These are phyloP conservation scores for Solanum hybrid DNA, from an alignment of 305 asterid species.

Conservation along the genomic window DNA sequence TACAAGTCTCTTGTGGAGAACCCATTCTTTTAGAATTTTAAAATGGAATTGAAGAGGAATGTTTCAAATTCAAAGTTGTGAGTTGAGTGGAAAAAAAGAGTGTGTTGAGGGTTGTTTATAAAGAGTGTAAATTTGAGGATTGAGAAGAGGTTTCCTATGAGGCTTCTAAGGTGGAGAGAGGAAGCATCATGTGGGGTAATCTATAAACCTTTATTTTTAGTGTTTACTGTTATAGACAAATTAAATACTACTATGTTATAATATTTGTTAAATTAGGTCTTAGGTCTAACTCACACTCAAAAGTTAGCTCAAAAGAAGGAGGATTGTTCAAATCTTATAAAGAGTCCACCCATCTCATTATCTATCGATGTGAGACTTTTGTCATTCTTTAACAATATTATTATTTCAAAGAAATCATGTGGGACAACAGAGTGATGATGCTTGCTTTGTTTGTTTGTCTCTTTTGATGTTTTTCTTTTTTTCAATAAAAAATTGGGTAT, in stretches of 20 bases:
- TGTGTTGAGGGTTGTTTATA: neutral
- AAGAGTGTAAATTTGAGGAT: neutral
- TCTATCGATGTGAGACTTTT: no score
- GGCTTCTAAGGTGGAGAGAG: conserved; percentile 3
- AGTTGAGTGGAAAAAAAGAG: conserved; percentile 12
- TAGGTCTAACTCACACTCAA: no score
- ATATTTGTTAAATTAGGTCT: no score
- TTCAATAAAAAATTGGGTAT: neutral
- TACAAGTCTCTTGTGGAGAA: neutral
- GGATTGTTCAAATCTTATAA: no score
- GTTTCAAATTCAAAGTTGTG: neutral
- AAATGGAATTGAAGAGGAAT: no score
- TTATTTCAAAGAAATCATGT: neutral
- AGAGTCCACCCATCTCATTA: no score
- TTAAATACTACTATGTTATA: neutral
- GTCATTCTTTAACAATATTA: neutral
- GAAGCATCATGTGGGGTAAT: conserved; percentile 6
- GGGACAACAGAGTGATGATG: neutral
- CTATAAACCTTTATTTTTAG: neutral
- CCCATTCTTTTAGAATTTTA: neutral
- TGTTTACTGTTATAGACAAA: neutral
- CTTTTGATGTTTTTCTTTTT: neutral
- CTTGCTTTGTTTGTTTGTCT: neutral
- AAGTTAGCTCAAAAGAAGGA: no score
- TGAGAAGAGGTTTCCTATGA: conserved; percentile 1